Evolutionary conservation across 2,329 filamentous ascomycete species (phyloP).

Genomic region (Epichloe coenophiala): DNA sequence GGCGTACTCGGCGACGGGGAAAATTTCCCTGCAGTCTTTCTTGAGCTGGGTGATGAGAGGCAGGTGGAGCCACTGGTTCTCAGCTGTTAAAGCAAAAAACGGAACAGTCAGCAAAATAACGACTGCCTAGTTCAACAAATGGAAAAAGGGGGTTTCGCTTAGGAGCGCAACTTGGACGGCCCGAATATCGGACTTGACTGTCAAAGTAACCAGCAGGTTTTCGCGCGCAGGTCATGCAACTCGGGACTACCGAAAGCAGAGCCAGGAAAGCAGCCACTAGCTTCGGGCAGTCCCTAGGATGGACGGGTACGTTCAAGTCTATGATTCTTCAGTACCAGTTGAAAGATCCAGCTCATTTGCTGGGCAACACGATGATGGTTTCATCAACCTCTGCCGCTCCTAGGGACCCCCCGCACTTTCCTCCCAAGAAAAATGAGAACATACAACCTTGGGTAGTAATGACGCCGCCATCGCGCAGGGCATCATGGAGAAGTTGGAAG

Average conservation of each 20-base stretch:
- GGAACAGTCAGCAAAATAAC: constrained; percentile 7
- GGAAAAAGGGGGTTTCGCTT: background rate
- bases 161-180: background rate
- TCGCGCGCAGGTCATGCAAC: constrained; percentile 7
- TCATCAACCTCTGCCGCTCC: constrained; percentile 15
- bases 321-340: constrained; percentile 2
- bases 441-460: constrained; percentile 99
- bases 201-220: background rate
- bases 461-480: constrained; percentile 87
- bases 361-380: background rate
- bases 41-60: constrained; percentile 87
- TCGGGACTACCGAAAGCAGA: constrained; percentile 25
- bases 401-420: constrained; percentile 24
- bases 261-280: constrained; percentile 26
- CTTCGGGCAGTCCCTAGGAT: constrained; percentile 22
- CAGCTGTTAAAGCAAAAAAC: constrained; percentile 44
- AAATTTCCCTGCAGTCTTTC: constrained; percentile 93
- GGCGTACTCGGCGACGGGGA: constrained; percentile 94
- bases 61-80: constrained; percentile 99
- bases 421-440: constrained; percentile 49
- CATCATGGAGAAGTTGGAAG: constrained; percentile 85
- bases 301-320: constrained; percentile 1
- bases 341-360: background rate
- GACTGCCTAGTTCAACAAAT: background rate
- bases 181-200: background rate